Evolutionary conservation across 2,329 filamentous ascomycete species (phyloP), one percentile per base, ranked within the genome.

Genomic region (Pseudogymnoascus sp.): DNA sequence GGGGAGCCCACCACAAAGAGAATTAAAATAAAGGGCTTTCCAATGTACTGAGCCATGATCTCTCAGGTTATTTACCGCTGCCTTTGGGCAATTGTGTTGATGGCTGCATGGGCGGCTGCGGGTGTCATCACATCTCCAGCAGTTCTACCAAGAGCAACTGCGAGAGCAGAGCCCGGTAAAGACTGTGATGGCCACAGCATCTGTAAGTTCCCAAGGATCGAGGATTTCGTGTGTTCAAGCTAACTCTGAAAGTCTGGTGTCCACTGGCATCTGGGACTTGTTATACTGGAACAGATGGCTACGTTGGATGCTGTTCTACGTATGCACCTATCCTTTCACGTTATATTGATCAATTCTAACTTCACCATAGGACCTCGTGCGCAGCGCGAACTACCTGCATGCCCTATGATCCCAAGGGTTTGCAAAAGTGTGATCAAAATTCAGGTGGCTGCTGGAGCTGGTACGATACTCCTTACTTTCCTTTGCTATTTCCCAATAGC

Each of bases 211-310:
- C 3, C 4, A 26, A 17, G n/a, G 4, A 40, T 3, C 7, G 26
- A 9, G 26, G 26, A 7, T 29, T 40, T 60, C 7, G 7, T 40
- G 21, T 4, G 33, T 29, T 19, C 33, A 60, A 60, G 35, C 59
- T 60, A 35, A 60, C 59, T 9, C 26, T 42, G 38, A 40, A 26
- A 60, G 59, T 60, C 59, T 60, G 9, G 7, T 60, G 59, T 19
- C 59, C 59, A 29, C 2, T n/a, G 11, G 35, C 35, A 42, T 60
- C 38, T 40, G 59, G 59, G n/a, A 60, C 59, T 60, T 60, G 59
- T 31, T 60, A 60, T 60, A 60, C 59, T 26, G 59, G 59, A 4
- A 3, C 1, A 26, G 59, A 60, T 23, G 59, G 59, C 26, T 60
- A 40, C 11, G 40, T 60, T 23, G 59, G 59, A 38, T 60, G 59